Percentiles rank a stretch among this genome's conserved stretches.
These are phyloP conservation scores for Leishmania gerbilli DNA, from an alignment of 208 protist genomes.

Conservation along the genomic window DNA sequence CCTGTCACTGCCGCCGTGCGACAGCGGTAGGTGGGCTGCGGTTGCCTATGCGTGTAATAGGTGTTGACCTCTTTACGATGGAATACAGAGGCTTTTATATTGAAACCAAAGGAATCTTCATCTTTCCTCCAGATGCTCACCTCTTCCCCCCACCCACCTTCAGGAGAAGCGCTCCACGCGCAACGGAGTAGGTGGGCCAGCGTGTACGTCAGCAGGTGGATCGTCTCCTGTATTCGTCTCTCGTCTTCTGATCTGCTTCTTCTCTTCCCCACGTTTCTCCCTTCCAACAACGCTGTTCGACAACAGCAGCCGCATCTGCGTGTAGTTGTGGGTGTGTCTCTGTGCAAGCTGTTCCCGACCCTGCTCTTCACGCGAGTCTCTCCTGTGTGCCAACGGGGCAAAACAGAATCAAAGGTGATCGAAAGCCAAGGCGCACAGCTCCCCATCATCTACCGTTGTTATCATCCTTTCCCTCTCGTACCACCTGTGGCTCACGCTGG, in stretches of 20 bases:
- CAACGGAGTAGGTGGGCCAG: not conserved
- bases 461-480: not conserved
- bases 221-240: not conserved
- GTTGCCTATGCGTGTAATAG: not conserved
- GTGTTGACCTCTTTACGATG: not conserved
- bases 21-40: not conserved
- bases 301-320: not conserved
- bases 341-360: not conserved
- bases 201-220: not conserved
- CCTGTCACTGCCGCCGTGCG: not conserved
- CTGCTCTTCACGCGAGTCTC: not conserved
- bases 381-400: not conserved
- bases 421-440: not conserved
- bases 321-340: not conserved
- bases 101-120: not conserved
- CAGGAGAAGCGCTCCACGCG: not conserved
- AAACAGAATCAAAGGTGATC: not conserved
- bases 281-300: not conserved
- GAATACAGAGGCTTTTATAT: not conserved
- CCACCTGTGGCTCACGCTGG: not conserved
- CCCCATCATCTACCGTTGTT: not conserved
- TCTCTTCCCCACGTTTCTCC: not conserved
- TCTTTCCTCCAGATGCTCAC: not conserved
- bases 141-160: not conserved
- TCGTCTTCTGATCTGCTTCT: not conserved